Base-by-base conservation (phyloP, 1,139 yeast species). In the Yamadazyma buinensis region DNA sequence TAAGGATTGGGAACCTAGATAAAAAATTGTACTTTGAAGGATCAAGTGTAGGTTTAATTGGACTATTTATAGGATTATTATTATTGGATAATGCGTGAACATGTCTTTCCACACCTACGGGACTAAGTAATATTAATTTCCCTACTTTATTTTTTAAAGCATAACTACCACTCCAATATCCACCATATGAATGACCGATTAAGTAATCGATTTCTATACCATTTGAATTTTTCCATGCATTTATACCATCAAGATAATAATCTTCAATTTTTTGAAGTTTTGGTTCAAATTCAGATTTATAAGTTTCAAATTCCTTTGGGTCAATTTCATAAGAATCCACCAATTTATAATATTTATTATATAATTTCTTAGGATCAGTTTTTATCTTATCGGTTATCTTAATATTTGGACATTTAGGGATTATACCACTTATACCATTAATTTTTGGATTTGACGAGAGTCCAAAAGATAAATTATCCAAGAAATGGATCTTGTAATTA, bases 401-500 rank as follows among this genome's bases (percentile, higher is more conserved):
- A 4, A 68, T 43, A n/a, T 47, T 40, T 1, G 69, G 66, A 34
- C 60, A 47, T 30, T 48, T 44, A 1, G 57, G 55, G 15, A 66
- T 57, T 11, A 40, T 43, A 47, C 49, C 37, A 33, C 18, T 41
- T 42, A n/a, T 56, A 40, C 48, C 46, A 2, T 46, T 31, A n/a
- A 57, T 57, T 27, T 61, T 62, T 1, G 88, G 86, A 36, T 84
- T 70, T 1, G 87, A 75, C 4, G 92, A 81, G 15, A 84, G 63
- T 3, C 97, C 97, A 64, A 86, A 85, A 7, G 95, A 94, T 11
- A 88, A 72, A 52, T 87, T 70, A 52, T 92, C 98, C 22, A 92
- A 60, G 19, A 90, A 84, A 54, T 85, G 92, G 7, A 90, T 51
- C 34, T 72, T 60, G 49, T 63, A 61, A 49, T 72, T 53, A 55